Evolutionary conservation across 192 early-diverging fungal genomes (phyloP).

Genomic region (Linnemannia schmuckeri): DNA sequence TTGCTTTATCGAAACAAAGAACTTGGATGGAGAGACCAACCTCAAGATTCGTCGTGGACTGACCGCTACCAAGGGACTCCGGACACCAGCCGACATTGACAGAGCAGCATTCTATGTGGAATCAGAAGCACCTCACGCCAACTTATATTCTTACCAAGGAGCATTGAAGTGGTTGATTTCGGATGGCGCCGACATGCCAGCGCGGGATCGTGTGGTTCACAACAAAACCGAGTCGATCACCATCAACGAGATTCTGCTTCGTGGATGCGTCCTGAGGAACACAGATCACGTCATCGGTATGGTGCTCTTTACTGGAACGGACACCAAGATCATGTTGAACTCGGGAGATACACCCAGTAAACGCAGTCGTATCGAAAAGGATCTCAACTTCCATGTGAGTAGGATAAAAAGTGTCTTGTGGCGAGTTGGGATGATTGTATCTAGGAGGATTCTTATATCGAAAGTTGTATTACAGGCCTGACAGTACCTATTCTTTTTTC

Average conservation of each 20-base stretch:
- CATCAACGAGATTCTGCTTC: slow-evolving; percentile 86
- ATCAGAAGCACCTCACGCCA: slow-evolving; percentile 89
- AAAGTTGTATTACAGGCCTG: neutral
- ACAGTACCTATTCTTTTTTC: neutral
- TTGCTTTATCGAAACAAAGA: slow-evolving; percentile 98
- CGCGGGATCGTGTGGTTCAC: slow-evolving; percentile 58
- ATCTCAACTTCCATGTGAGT: slow-evolving; percentile 89
- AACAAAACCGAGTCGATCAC: slow-evolving; percentile 75
- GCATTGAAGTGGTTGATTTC: slow-evolving; percentile 67
- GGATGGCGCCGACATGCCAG: slow-evolving; percentile 54
- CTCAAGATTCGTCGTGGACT: slow-evolving; percentile 87
- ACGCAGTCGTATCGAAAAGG: slow-evolving; percentile 89
- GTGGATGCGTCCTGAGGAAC: slow-evolving; percentile 94
- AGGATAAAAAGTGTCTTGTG: neutral
- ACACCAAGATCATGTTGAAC: slow-evolving; percentile 98
- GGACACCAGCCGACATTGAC: slow-evolving; percentile 70
- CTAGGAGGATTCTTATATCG: neutral
- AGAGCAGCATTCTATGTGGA: slow-evolving; percentile 77
- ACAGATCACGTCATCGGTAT: slow-evolving; percentile 91
- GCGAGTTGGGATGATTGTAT: neutral
- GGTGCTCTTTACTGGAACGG: slow-evolving; percentile 90
- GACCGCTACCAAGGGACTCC: slow-evolving; percentile 70
- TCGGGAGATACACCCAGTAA: slow-evolving; percentile 93
- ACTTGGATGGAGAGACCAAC: slow-evolving; percentile 98
- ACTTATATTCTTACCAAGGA: slow-evolving; percentile 90